Percentiles rank a stretch among this genome's conserved stretches.
Evolutionary conservation across 495 filamentous ascomycete species (phyloP).

Genomic region (Penicillium paxilli): DNA sequence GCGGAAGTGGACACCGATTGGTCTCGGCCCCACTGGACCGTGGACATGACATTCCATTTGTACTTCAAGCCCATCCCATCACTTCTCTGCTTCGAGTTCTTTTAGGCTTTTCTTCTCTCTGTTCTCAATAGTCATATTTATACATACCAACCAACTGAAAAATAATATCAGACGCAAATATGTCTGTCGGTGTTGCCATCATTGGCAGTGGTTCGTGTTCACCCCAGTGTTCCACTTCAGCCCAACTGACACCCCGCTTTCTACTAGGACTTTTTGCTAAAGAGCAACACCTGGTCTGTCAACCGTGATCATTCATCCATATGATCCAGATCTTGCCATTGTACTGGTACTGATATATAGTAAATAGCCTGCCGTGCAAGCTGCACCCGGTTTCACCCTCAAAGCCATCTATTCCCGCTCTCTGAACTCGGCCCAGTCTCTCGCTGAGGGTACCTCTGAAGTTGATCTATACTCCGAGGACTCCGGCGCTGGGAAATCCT

Average conservation of each 20-base stretch:
- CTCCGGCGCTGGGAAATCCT: slow-evolving; percentile 48
- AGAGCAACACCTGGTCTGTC: slow-evolving; percentile 44
- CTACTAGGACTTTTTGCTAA: slow-evolving; percentile 49
- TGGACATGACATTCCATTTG: slow-evolving; percentile 6
- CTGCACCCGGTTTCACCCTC: slow-evolving; percentile 42
- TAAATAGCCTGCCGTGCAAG: slow-evolving; percentile 53
- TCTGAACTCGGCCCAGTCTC: slow-evolving; percentile 47
- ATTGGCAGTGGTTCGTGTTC: slow-evolving; percentile 63
- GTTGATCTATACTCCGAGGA: slow-evolving; percentile 66
- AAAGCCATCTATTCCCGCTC: slow-evolving; percentile 67
- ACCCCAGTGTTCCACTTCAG: no score
- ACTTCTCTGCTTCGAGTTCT: not conserved
- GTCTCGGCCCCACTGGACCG: slow-evolving; percentile 21
- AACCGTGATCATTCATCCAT: slow-evolving; percentile 3
- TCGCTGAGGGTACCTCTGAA: slow-evolving; percentile 31
- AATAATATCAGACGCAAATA: slow-evolving; percentile 4
- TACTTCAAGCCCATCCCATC: not conserved
- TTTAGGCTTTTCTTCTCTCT: not conserved
- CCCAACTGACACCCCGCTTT: not conserved
- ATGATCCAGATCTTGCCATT: no score
- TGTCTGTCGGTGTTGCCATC: slow-evolving; percentile 61
- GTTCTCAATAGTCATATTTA: not conserved
- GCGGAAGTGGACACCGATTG: slow-evolving; percentile 6
- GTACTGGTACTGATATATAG: not conserved
- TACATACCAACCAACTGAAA: not conserved